Conservation (phyloP, 2,329 filamentous ascomycete species). For the Botrytis cinerea region DNA sequence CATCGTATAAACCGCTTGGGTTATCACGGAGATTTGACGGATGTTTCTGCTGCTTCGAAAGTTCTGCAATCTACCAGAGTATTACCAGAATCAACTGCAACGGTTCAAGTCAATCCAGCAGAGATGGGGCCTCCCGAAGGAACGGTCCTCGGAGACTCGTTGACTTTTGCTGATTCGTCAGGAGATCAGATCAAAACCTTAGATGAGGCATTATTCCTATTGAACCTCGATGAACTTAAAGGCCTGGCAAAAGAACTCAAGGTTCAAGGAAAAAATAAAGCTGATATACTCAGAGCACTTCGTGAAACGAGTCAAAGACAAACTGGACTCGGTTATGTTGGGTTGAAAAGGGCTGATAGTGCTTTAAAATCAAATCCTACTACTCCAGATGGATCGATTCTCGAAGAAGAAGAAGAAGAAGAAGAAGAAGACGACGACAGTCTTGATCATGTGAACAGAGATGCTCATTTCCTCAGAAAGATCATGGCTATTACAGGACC, state of each 20-base stretch:
- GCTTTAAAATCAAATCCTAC: slow-evolving; percentile 13
- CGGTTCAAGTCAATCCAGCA: slow-evolving; percentile 43
- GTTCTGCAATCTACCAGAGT: slow-evolving; percentile 60
- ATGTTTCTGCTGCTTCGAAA: slow-evolving; percentile 66
- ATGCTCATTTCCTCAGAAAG: slow-evolving; percentile 73
- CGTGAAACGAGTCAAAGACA: slow-evolving; percentile 74
- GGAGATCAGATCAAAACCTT: slow-evolving; percentile 72
- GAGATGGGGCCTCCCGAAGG: slow-evolving; percentile 51
- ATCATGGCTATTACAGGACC: slow-evolving; percentile 77
- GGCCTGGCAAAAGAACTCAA: slow-evolving; percentile 81
- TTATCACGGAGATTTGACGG: slow-evolving; percentile 80
- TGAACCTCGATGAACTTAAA: slow-evolving; percentile 89
- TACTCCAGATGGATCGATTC: slow-evolving; percentile 27
- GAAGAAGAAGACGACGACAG: slow-evolving; percentile 48
- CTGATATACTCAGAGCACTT: slow-evolving; percentile 73
- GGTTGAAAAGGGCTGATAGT: slow-evolving; percentile 56
- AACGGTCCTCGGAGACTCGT: slow-evolving; percentile 54
- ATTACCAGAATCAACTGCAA: slow-evolving; percentile 51
- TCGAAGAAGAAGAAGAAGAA: slow-evolving; percentile 50
- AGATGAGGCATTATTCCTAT: slow-evolving; percentile 78
- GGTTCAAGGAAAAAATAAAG: slow-evolving; percentile 84
- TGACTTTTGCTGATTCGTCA: slow-evolving; percentile 80
- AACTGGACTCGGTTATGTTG: slow-evolving; percentile 69
- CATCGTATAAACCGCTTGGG: slow-evolving; percentile 76
- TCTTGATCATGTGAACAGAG: slow-evolving; percentile 60